Conservation (phyloP, 495 filamentous ascomycete genomes). For the Amphirosellinia nigrospora region DNA sequence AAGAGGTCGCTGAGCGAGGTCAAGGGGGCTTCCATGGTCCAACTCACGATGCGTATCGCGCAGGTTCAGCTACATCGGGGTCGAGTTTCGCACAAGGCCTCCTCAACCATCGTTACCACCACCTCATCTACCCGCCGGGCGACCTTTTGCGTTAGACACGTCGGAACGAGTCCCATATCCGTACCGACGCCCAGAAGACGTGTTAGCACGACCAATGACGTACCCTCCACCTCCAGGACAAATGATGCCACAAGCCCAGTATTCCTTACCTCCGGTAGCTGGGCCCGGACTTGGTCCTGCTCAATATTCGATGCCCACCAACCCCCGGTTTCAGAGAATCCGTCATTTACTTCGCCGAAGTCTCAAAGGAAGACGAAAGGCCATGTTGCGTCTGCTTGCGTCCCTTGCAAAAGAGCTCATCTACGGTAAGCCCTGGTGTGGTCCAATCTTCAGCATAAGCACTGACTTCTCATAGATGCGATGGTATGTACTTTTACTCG, state of each 20-base stretch:
- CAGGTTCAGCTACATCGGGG: conserved; percentile 48
- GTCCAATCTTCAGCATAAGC: conserved; percentile 23
- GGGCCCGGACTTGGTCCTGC: conserved; percentile 40
- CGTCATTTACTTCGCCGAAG: conserved; percentile 58
- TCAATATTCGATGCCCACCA: conserved; percentile 43
- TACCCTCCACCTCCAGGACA: conserved; percentile 44
- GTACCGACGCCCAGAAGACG: conserved; percentile 46
- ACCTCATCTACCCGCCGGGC: conserved; percentile 34
- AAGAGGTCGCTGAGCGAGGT: conserved; percentile 63
- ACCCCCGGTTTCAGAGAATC: conserved; percentile 44
- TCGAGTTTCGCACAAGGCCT: conserved; percentile 43
- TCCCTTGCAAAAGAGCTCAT: conserved; percentile 97
- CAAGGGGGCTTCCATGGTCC: conserved; percentile 55
- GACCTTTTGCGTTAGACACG: conserved; percentile 44
- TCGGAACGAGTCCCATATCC: conserved; percentile 48
- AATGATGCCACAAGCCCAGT: conserved; percentile 40
- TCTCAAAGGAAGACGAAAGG: conserved; percentile 86
- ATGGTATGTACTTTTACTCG: conserved; percentile 51
- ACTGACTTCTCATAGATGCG: conserved; percentile 49
- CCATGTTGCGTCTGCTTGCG: conserved; percentile 94
- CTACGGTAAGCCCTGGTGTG: conserved; percentile 57
- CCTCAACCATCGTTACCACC: conserved; percentile 40
- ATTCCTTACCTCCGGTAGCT: conserved; percentile 42
- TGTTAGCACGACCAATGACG: conserved; percentile 42
- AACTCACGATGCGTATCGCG: conserved; percentile 56